These are phyloP conservation scores for Naganishia sp. DNA, from an alignment of 1,284 basidiomycete genomes.

Conservation along the genomic window DNA sequence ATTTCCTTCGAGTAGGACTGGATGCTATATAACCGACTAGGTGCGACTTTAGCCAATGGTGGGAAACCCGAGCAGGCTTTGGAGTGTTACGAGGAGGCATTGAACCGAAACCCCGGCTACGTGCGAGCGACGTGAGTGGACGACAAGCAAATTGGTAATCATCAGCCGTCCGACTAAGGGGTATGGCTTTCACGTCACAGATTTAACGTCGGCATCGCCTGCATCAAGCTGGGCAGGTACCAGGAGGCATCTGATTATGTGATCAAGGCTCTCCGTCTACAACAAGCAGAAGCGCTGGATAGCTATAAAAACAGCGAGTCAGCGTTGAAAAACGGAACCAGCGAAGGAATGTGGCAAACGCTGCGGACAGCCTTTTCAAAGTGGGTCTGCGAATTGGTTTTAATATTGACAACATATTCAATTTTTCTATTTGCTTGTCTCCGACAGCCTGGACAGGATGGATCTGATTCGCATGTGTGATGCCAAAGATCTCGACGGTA, in stretches of 20 bases:
- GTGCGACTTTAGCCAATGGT: conserved; percentile 92
- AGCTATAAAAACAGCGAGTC: conserved; percentile 32
- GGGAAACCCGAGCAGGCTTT: conserved; percentile 81
- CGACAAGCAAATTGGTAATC: neutral
- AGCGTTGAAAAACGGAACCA: conserved; percentile 24
- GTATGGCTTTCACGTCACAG: conserved; percentile 53
- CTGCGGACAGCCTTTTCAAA: conserved; percentile 23
- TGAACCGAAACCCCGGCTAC: conserved; percentile 88
- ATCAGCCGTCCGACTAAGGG: neutral
- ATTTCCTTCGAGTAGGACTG: conserved; percentile 67
- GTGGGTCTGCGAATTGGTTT: neutral
- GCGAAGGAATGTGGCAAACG: conserved; percentile 28
- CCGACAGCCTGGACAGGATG: conserved; percentile 34
- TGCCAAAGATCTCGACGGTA: conserved; percentile 33
- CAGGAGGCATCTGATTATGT: conserved; percentile 81
- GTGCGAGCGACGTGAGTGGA: conserved; percentile 75
- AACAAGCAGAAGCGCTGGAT: conserved; percentile 65
- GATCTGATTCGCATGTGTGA: conserved; percentile 34
- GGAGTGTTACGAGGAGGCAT: conserved; percentile 83
- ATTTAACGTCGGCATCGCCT: conserved; percentile 88
- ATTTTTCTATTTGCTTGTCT: neutral
- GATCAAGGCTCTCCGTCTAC: conserved; percentile 78
- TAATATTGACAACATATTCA: neutral
- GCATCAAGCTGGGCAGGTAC: conserved; percentile 81
- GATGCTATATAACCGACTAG: conserved; percentile 92